These are phyloP conservation scores for Aspergillus asperescens DNA, from an alignment of 495 filamentous ascomycete species.

Conservation along the genomic window DNA sequence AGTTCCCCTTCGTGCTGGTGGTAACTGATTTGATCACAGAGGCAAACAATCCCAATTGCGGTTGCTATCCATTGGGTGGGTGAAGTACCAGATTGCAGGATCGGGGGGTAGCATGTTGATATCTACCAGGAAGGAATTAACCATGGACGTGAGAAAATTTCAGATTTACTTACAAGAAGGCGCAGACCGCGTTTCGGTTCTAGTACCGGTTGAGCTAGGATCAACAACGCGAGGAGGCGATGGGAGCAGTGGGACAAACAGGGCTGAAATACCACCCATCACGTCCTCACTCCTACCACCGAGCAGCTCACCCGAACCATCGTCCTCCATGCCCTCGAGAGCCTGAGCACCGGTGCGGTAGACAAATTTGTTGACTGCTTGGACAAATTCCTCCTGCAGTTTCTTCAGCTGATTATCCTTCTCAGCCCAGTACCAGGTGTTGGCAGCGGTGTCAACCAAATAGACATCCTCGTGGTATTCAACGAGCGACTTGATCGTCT, in stretches of 20 bases:
- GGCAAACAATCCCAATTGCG: too few species aligned
- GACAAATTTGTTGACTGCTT: constrained; percentile 96
- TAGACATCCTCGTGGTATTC: constrained; percentile 98
- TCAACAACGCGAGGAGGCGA: constrained; percentile 92
- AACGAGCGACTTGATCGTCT: constrained; percentile 90
- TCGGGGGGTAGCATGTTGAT: too few species aligned
- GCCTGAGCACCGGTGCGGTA: constrained; percentile 86
- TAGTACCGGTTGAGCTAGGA: constrained; percentile 83
- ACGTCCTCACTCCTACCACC: constrained; percentile 91
- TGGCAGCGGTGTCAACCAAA: constrained; percentile 82
- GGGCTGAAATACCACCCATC: constrained; percentile 75
- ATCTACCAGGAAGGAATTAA: too few species aligned
- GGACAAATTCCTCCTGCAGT: constrained; percentile 94
- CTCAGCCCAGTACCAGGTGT: constrained; percentile 93
- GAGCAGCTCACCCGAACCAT: constrained; percentile 89
- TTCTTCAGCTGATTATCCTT: constrained; percentile 96
- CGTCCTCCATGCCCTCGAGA: constrained; percentile 93
- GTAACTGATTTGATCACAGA: too few species aligned
- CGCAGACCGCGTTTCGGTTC: constrained; percentile 73
- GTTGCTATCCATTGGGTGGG: too few species aligned
- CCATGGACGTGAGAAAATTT: too few species aligned
- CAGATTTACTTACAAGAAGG: too few species aligned
- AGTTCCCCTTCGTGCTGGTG: too few species aligned
- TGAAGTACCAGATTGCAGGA: too few species aligned
- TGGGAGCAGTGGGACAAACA: constrained; percentile 86